phyloP scores from a whole-genome alignment of 805 yeast genomes.

The Suhomyces prunicola region DNA sequence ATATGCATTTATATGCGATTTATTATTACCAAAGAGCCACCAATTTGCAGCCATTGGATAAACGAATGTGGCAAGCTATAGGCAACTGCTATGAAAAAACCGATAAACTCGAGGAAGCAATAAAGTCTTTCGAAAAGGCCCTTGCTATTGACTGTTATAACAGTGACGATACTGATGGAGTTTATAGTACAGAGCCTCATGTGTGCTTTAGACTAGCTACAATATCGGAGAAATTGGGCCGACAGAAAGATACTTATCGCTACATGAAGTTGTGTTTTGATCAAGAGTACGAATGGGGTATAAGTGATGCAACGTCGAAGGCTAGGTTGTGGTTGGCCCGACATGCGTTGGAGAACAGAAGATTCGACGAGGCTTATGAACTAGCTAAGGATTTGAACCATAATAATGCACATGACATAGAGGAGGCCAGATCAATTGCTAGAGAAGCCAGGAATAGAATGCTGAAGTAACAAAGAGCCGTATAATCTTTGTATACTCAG shows the following conservation, averaged over 20 bases:
- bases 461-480: slow-evolving; percentile 6
- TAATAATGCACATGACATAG: slow-evolving; percentile 82
- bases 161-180: slow-evolving; percentile 14
- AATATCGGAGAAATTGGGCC: slow-evolving; percentile 57
- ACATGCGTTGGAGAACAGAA: slow-evolving; percentile 51
- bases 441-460: slow-evolving; percentile 67
- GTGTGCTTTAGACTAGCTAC: slow-evolving; percentile 66
- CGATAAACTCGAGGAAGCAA: slow-evolving; percentile 65
- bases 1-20: slow-evolving; percentile 88
- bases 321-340: slow-evolving; percentile 87
- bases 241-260: slow-evolving; percentile 49
- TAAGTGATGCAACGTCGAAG: slow-evolving; percentile 69
- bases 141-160: slow-evolving; percentile 46
- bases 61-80: slow-evolving; percentile 94
- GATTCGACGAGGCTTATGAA: slow-evolving; percentile 66
- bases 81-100: slow-evolving; percentile 86
- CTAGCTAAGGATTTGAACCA: slow-evolving; percentile 64
- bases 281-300: slow-evolving; percentile 61
- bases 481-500: too few relatives aligned
- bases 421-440: slow-evolving; percentile 82
- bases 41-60: slow-evolving; percentile 80
- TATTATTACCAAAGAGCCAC: slow-evolving; percentile 93
- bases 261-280: slow-evolving; percentile 70
- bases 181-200: slow-evolving; percentile 47
- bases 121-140: slow-evolving; percentile 80